These are phyloP conservation scores for Skeletonema marinoi DNA, from an alignment of 108 stramenopile species.

Conservation along the genomic window DNA sequence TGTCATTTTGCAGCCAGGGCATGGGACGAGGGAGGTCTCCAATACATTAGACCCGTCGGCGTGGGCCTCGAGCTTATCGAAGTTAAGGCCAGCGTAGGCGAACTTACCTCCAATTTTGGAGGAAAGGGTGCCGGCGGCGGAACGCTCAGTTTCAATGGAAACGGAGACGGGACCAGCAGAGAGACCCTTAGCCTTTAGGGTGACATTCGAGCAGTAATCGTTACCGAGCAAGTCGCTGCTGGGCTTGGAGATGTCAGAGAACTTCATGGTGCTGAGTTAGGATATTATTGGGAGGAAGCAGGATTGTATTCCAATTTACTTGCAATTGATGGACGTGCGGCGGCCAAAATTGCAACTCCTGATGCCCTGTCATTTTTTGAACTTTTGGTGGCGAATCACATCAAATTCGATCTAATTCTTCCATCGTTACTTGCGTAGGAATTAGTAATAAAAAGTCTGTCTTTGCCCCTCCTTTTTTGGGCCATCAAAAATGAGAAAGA, in stretches of 20 bases:
- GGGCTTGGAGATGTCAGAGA: slow-evolving; percentile 84
- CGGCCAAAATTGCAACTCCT: not conserved
- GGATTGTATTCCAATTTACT: not conserved
- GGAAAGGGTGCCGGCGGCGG: slow-evolving; percentile 67
- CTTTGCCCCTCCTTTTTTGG: not conserved
- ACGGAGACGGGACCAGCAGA: slow-evolving; percentile 85
- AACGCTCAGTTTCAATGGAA: slow-evolving; percentile 87
- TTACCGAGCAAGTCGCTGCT: slow-evolving; percentile 85
- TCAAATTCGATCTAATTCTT: not conserved
- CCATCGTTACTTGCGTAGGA: not conserved
- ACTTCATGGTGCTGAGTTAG: slow-evolving; percentile 73
- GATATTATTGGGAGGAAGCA: not conserved
- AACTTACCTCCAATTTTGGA: slow-evolving; percentile 91
- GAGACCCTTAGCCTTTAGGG: slow-evolving; percentile 85
- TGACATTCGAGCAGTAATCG: slow-evolving; percentile 84
- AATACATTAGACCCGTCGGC: slow-evolving; percentile 85
- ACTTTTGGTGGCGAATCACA: not conserved
- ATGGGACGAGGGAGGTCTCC: slow-evolving; percentile 82
- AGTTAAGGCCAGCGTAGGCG: slow-evolving; percentile 85
- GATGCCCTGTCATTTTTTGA: not conserved
- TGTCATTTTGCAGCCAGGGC: slow-evolving; percentile 76
- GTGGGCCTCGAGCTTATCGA: slow-evolving; percentile 87
- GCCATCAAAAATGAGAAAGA: not conserved
- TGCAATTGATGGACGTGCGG: not conserved
- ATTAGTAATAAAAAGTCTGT: not conserved